These are phyloP conservation scores for Ophiostoma pallidulum DNA, from an alignment of 2,329 filamentous ascomycete genomes.

Conservation along the genomic window DNA sequence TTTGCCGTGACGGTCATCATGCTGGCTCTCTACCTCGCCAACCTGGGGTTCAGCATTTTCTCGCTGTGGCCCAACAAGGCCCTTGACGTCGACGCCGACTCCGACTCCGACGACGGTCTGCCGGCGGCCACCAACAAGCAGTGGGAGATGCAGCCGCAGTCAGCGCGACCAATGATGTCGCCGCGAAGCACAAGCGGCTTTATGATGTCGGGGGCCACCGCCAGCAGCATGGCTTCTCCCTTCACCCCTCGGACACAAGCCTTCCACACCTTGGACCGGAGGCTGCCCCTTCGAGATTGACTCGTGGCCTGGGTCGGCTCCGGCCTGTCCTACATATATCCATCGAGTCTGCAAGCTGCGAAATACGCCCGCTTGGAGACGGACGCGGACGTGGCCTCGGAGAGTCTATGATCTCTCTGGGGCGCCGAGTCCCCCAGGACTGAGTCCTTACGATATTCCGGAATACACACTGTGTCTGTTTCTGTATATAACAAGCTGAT, in stretches of 20 bases:
- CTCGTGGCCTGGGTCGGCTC: too few species aligned
- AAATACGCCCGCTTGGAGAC: too few species aligned
- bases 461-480: too few species aligned
- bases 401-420: too few species aligned
- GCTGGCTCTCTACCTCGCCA: conserved; percentile 51
- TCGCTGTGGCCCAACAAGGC: conserved; percentile 47
- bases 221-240: conserved; percentile 1
- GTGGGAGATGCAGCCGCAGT: conserved; percentile 41
- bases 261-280: conserved; percentile 53
- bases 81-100: conserved; percentile 36
- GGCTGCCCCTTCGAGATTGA: conserved; percentile 40
- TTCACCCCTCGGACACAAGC: conserved; percentile 27
- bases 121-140: conserved; percentile 29
- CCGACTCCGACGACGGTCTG: conserved; percentile 26
- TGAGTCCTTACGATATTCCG: too few species aligned
- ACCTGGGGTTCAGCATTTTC: conserved; percentile 50
- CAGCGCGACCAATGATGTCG: too few species aligned
- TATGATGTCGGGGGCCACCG: background rate
- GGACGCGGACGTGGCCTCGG: too few species aligned
- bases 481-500: conserved; percentile 15
- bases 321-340: too few species aligned
- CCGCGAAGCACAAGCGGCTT: background rate
- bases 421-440: too few species aligned
- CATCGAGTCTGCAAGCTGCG: too few species aligned
- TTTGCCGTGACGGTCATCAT: conserved; percentile 58